Percentiles rank a stretch among this genome's conserved stretches.
Evolutionary conservation across 2,329 filamentous ascomycete species (phyloP).

Genomic region (Colletotrichum liriopes): DNA sequence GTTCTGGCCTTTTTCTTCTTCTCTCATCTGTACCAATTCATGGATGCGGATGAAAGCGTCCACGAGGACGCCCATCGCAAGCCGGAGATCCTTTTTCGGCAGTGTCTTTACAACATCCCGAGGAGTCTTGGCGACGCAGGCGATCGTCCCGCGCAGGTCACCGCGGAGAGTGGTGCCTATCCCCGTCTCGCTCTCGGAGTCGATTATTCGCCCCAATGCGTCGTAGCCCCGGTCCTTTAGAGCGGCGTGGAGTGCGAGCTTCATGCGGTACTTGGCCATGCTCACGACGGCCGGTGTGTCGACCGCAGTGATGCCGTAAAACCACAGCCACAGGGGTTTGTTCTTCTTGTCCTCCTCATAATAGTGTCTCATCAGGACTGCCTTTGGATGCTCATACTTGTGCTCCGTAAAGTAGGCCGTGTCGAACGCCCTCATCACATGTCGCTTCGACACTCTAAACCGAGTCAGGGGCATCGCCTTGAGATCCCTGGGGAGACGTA

Average conservation of each 20-base stretch:
- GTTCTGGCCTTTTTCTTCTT: not conserved
- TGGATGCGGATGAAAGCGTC: not conserved
- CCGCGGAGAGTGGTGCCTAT: not conserved
- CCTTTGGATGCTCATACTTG: constrained; percentile 9
- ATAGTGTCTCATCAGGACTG: not conserved
- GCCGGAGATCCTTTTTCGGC: not conserved
- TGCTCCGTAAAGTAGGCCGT: not conserved
- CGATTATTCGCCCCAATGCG: constrained; percentile 11
- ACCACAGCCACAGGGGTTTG: constrained; percentile 23
- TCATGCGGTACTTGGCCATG: not conserved
- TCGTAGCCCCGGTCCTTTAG: constrained; percentile 30
- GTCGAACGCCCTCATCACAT: constrained; percentile 22
- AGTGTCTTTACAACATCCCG: constrained; percentile 9
- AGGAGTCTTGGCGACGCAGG: not conserved
- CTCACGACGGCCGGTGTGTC: constrained; percentile 12
- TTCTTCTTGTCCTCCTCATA: constrained; percentile 29
- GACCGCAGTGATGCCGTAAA: not conserved
- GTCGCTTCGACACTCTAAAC: not conserved
- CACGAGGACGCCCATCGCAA: constrained; percentile 6
- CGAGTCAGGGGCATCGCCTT: not conserved
- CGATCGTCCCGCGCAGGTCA: constrained; percentile 23
- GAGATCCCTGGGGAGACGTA: not conserved
- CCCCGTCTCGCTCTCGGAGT: not conserved
- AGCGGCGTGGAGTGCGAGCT: constrained; percentile 14
- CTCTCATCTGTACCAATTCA: not conserved